Percentiles rank a stretch among this genome's conserved stretches.
These are phyloP conservation scores for Discostella pseudostelligera DNA, from an alignment of 108 stramenopile species.

Conservation along the genomic window DNA sequence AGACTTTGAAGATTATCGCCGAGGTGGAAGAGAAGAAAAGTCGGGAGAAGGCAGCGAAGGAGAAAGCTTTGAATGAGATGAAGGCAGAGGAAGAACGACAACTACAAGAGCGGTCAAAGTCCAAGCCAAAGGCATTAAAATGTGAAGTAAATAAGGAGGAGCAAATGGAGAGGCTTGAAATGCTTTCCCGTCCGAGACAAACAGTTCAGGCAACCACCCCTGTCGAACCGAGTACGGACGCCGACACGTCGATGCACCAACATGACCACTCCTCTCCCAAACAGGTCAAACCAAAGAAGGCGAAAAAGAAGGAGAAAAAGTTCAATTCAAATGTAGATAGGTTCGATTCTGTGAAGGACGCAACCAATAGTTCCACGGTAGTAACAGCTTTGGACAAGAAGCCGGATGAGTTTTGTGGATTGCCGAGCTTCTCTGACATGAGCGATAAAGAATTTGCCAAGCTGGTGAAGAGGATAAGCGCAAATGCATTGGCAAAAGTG, in stretches of 20 bases:
- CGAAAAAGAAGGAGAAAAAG: too few species aligned
- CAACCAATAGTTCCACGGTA: not conserved
- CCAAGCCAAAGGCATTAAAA: constrained; percentile 11
- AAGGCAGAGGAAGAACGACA: constrained; percentile 15
- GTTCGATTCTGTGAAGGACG: not conserved
- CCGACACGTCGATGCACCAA: not conserved
- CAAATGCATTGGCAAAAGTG: constrained; percentile 10
- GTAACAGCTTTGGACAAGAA: not conserved
- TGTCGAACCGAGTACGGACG: not conserved
- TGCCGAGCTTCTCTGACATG: constrained; percentile 27
- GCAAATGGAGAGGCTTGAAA: constrained; percentile 25
- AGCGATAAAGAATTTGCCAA: constrained; percentile 38
- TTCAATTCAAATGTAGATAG: not conserved
- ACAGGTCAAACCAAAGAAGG: not conserved
- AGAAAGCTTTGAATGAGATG: constrained; percentile 11
- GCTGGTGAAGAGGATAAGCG: constrained; percentile 27
- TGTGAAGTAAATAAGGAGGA: constrained; percentile 24
- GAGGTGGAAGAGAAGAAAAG: constrained; percentile 22
- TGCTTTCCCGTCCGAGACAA: constrained; percentile 25
- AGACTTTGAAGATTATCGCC: constrained; percentile 16
- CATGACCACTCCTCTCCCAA: not conserved
- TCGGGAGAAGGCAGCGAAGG: constrained; percentile 22
- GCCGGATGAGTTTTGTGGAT: constrained; percentile 15
- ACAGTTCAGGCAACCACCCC: not conserved
- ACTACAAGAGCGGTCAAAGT: constrained; percentile 9